phyloP scores from a whole-genome alignment of 345 rosid species.

The Kandelia obovata region DNA sequence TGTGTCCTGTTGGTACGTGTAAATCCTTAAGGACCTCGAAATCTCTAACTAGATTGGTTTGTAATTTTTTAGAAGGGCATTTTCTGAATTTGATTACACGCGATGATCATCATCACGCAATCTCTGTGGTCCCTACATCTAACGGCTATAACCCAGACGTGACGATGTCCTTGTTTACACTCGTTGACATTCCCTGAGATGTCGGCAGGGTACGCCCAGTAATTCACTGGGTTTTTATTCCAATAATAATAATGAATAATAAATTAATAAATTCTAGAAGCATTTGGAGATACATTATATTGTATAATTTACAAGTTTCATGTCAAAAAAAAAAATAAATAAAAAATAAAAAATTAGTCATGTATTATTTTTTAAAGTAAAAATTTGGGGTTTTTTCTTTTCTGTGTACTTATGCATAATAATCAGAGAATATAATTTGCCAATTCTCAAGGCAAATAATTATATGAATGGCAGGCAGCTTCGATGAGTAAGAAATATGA shows the following conservation, averaged over 20 bases:
- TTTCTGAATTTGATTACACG: neutral
- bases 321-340: too few relatives aligned
- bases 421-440: neutral
- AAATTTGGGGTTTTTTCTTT: too few relatives aligned
- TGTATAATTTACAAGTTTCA: too few relatives aligned
- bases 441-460: neutral
- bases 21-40: neutral
- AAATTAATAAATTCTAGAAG: too few relatives aligned
- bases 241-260: too few relatives aligned
- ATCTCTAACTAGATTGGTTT: too few relatives aligned
- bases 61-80: too few relatives aligned
- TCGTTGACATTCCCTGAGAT: neutral
- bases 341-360: too few relatives aligned
- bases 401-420: neutral
- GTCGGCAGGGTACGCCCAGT: slow-evolving; percentile 25
- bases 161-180: neutral
- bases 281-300: too few relatives aligned
- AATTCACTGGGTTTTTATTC: too few relatives aligned
- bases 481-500: slow-evolving; percentile 51
- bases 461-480: slow-evolving; percentile 23
- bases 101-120: neutral
- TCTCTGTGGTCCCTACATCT: slow-evolving; percentile 19
- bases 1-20: too few relatives aligned
- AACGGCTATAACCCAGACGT: slow-evolving; percentile 21
- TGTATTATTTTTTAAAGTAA: too few relatives aligned